Base-by-base conservation (phyloP, 2,329 filamentous ascomycete genomes). In the Chrysosporium queenslandicum region DNA sequence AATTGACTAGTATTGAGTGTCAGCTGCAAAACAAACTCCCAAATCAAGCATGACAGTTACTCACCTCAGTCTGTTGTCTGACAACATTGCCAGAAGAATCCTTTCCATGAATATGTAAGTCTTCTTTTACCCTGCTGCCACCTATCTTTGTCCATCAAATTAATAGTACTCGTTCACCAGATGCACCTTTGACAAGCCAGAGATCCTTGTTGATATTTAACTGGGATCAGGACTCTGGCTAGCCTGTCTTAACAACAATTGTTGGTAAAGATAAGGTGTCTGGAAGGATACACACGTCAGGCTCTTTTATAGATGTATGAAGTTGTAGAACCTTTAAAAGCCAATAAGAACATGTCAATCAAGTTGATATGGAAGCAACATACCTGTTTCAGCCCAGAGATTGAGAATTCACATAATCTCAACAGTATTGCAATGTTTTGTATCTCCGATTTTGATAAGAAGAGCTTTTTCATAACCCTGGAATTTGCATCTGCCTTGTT, bases 161-260 rank as follows among this genome's bases (percentile, higher is more conserved):
- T 20, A 55, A 20, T 1, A 55, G 11, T 12, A 53, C 53, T 2
- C 53, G 45, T 40, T 50, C 37, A 30, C 53, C 50, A 27, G 23
- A 25, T 21, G 21, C 34, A 30, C 53, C 39, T 29, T 50, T 45
- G 8, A 40, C 27, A 23, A 55, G 46, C 53, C 50, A 55, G 9
- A 53, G 45, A 36, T 46, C 37, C 45, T 32, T 53, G 25, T 53
- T 45, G 21, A 14, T 16, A 20, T 46, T 21, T 16, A 55, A 36
- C 23, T 20, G 37, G 3, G 53, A 21, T 50, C 50, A 53, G 37
- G 27, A 45, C 40, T 55, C 53, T 16, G 37, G 30, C 45, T 46
- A 53, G 21, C 53, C 50, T n/a, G 43, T 27, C 34, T 55, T 45
- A 27, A 55, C 25, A 40, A 40, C 53, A 14, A 53, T 21, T 37